Base-by-base conservation (phyloP, 2,329 filamentous ascomycete species). In the Diaporthe capsici region DNA sequence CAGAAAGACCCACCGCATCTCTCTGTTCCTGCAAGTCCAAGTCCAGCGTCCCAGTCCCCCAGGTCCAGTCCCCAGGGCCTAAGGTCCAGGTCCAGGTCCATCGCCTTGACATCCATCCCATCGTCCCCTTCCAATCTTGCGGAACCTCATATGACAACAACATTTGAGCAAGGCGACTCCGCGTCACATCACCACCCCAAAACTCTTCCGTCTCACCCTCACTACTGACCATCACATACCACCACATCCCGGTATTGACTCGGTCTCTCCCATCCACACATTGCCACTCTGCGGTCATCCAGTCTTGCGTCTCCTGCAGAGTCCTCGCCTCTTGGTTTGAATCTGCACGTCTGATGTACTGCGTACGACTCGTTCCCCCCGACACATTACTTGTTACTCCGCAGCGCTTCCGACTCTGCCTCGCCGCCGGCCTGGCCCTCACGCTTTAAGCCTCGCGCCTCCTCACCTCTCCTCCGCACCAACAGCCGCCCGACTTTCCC, bases 331-430 rank as follows among this genome's bases (percentile, higher is more conserved):
- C 72, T 61, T 37, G 31, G 25, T 63, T 55, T 25, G 47, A 53
- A 39, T 68, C 65, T 53, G 65, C 65, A 57, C 71, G 71, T 76
- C 71, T 74, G 74, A 74, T 71, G 71, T 68, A 15, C 34, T 68
- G 65, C 28, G 58, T 75, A 72, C 75, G 68, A 76, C 67, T 75
- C 73, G 73, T 73, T 75, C 65, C 65, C 65, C 57, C 39, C 25
- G 57, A 67, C 44, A 55, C 57, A 53, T 74, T 65, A 53, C 65
- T 68, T 53, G n/a, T 68, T 68, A 68, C 75, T 74, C 71, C 71
- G 65, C 75, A 71, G 60, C 51, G 57, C 71, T 68, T 60, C 58
- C 75, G 47, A 63, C 68, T 68, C 47, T 71, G 61, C 55, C 47
- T 73, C 55, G 49, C 68, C 55, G 72, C 42, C 49, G 42, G 75